A percentile compares a stretch with the other conserved stretches of the same genome.
Conservation (phyloP, 1,284 basidiomycete species). For the Termitomyces sp. region DNA sequence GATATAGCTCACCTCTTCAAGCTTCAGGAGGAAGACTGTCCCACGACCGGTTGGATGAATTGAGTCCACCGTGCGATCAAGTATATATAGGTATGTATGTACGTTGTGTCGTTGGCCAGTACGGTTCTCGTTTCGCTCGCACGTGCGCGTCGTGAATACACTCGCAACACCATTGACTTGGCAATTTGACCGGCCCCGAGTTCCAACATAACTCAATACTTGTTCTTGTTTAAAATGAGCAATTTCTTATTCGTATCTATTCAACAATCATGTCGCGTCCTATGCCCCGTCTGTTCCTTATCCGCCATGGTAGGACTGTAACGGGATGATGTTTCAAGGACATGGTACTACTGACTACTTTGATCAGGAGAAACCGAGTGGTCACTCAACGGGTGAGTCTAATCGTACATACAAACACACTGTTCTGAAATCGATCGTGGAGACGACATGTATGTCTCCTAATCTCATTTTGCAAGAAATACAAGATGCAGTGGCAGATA, state of each 20-base stretch:
- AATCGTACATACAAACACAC: not conserved
- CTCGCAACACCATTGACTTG: too few species aligned
- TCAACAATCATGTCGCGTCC: slow-evolving; percentile 39
- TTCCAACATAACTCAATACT: too few species aligned
- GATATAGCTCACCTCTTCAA: not conserved
- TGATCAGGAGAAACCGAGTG: slow-evolving; percentile 87
- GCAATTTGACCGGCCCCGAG: too few species aligned
- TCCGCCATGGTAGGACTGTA: slow-evolving; percentile 62
- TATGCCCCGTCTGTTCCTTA: slow-evolving; percentile 70
- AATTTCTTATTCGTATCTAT: not conserved
- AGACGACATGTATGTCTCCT: slow-evolving; percentile 66
- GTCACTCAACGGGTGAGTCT: slow-evolving; percentile 73
- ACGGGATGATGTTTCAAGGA: not conserved
- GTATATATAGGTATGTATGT: not conserved
- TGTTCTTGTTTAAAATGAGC: too few species aligned
- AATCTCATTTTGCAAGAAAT: not conserved
- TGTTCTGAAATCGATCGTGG: slow-evolving; percentile 1
- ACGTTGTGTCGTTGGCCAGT: too few species aligned
- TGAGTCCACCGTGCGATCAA: not conserved
- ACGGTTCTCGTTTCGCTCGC: not conserved
- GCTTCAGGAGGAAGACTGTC: not conserved
- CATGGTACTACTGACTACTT: not conserved
- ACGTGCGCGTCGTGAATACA: too few species aligned
- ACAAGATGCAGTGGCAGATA: not conserved
- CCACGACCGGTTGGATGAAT: not conserved